phyloP scores from a whole-genome alignment of 257 asterid genomes.

The Capsicum rhomboideum region DNA sequence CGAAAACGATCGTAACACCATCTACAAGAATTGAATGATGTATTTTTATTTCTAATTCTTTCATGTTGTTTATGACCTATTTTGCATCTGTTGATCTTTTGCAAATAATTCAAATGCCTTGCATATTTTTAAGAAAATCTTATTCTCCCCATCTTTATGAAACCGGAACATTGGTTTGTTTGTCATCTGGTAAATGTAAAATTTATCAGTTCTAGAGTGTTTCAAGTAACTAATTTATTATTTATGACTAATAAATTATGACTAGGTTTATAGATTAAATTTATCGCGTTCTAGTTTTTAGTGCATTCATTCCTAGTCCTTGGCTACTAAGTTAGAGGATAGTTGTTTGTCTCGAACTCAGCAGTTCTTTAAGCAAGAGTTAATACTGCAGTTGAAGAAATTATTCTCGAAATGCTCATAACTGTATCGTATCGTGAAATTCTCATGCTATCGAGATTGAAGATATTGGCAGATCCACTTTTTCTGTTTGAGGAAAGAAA shows the following conservation, averaged over 20 bases:
- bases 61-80: not conserved
- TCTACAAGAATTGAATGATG: too few relatives aligned
- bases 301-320: not conserved
- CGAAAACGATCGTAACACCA: too few relatives aligned
- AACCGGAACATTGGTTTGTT: not conserved
- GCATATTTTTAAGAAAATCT: not conserved
- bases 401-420: not conserved
- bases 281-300: not conserved
- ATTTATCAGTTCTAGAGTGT: not conserved
- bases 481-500: not conserved
- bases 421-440: not conserved
- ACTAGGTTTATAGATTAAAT: not conserved
- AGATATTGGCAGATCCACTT: not conserved
- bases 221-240: not conserved
- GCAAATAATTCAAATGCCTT: not conserved
- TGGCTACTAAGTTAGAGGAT: not conserved
- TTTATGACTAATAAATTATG: too few relatives aligned
- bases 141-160: not conserved
- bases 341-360: not conserved
- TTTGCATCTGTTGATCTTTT: not conserved
- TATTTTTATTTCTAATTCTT: slow-evolving; percentile 10
- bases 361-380: not conserved
- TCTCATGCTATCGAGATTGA: not conserved
- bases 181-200: not conserved
- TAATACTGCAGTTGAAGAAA: not conserved